Evolutionary conservation across 352 stramenopile genomes (phyloP).

Genomic region (Globisporangium rhizosaccharum): DNA sequence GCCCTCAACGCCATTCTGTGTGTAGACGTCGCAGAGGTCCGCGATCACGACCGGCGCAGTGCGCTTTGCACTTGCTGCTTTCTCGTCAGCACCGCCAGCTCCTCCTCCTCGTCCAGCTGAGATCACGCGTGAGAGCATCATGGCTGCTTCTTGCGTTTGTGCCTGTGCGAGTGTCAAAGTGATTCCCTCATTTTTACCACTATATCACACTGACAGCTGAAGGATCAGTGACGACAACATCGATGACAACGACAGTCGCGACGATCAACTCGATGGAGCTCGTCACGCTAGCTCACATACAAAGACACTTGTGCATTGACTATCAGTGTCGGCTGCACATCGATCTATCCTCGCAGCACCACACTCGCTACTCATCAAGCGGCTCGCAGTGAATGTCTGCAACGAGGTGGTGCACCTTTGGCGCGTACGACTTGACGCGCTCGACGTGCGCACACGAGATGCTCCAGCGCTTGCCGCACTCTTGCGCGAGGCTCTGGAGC

Average conservation of each 20-base stretch:
- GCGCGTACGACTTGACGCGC: conserved; percentile 90
- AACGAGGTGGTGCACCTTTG: conserved; percentile 87
- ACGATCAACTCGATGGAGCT: not conserved
- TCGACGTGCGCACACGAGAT: conserved; percentile 86
- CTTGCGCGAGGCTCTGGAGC: conserved; percentile 38
- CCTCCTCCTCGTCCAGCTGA: conserved; percentile 1
- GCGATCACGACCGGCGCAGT: conserved; percentile 31
- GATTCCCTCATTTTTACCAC: not conserved
- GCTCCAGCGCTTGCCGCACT: conserved; percentile 51
- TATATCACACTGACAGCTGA: not conserved
- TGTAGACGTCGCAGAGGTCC: conserved; percentile 62
- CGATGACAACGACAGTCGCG: not conserved
- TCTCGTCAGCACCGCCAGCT: conserved; percentile 4
- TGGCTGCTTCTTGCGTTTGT: not conserved
- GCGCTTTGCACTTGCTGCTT: conserved; percentile 7
- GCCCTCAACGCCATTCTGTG: conserved; percentile 48
- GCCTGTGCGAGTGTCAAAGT: not conserved
- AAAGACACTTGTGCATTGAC: too few relatives aligned
- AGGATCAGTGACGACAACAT: not conserved
- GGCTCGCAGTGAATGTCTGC: conserved; percentile 65
- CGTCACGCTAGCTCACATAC: not conserved
- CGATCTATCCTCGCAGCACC: not conserved
- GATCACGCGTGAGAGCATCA: conserved; percentile 13
- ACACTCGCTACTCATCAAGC: not conserved
- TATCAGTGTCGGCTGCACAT: not conserved